phyloP scores from a whole-genome alignment of 1,284 basidiomycete genomes.

The Trametes pubescens region DNA sequence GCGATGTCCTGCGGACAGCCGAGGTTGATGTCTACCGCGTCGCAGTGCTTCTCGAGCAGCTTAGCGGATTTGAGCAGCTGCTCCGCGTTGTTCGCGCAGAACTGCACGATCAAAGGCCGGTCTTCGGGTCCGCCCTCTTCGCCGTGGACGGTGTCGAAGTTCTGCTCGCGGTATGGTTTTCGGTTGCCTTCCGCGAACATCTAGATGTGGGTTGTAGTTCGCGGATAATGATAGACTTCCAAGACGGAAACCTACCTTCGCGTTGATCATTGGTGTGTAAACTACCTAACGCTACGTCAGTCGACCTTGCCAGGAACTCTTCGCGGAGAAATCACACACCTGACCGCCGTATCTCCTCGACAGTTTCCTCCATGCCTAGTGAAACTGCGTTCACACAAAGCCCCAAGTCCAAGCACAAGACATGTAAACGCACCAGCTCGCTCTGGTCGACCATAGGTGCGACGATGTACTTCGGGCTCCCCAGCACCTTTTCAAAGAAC shows the following conservation, averaged over 20 bases:
- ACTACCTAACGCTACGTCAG: constrained; percentile 59
- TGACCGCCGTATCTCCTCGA: constrained; percentile 87
- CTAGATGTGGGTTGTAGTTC: constrained; percentile 40
- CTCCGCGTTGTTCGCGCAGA: constrained; percentile 91
- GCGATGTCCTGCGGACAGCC: constrained; percentile 98
- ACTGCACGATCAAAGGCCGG: constrained; percentile 92
- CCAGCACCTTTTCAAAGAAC: constrained; percentile 80
- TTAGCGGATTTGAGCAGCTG: constrained; percentile 80
- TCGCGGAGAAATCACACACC: constrained; percentile 44
- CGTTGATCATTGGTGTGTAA: constrained; percentile 99
- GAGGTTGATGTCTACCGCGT: constrained; percentile 95
- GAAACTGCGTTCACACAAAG: not conserved
- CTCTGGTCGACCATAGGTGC: constrained; percentile 99
- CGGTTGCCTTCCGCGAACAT: constrained; percentile 71
- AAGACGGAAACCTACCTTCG: constrained; percentile 61
- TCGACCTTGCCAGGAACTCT: no score
- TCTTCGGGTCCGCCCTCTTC: constrained; percentile 77
- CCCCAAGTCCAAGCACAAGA: constrained; percentile 1
- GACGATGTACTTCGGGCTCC: constrained; percentile 88
- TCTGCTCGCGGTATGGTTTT: constrained; percentile 63
- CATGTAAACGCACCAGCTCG: constrained; percentile 75
- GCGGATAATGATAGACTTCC: constrained; percentile 3
- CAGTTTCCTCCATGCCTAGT: constrained; percentile 91
- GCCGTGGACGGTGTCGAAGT: constrained; percentile 74
- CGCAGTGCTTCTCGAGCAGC: constrained; percentile 78